Evolutionary conservation across 2,329 filamentous ascomycete genomes (phyloP), one percentile per base, ranked within the genome.

Genomic region (Stachybotrys elegans): DNA sequence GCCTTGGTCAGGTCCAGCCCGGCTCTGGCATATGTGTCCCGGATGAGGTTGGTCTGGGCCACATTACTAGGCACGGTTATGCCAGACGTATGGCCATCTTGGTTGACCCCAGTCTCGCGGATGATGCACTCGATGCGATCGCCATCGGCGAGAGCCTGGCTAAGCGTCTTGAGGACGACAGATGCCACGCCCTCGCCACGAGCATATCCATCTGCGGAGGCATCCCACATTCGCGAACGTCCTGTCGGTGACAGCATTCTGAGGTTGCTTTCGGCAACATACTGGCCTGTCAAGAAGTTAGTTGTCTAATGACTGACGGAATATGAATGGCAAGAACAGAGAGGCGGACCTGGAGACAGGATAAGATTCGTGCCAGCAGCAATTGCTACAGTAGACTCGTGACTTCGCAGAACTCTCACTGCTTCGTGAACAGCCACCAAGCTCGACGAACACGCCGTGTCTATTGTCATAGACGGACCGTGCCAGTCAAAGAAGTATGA

Each of bases 161-260:
- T 61, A 12, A 77, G 57, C 4, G 52, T 56, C 48, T 78, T 79
- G 9, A 79, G 47, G 1, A 76, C 54, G 0, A 78, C 51, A 1
- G 62, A 57, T 1, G 64, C 69, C 5, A 74, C 53, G 3, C 74
- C 75, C 36, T 79, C 76, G 6, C 74, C 76, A 1, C 75, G 66
- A 12, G 62, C 72, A 50, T 78, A 78, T 0, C 73, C 76, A 48
- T 76, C 48, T 12, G 43, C 49, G 4, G 54, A 53, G 3, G 52
- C 56, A 45, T 68, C 65, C n/a, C n/a, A n/a, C n/a, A n/a, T n/a
- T n/a, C n/a, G 57, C 38, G 53, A 65, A 11, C 57, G 50, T 6
- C 65, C 61, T 2, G 52, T 60, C 1, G 64, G 56, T 5, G 65
- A 67, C 7, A 72, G 50, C 58, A n/a, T n/a, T n/a, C n/a, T n/a